phyloP scores from a whole-genome alignment of 805 yeast genomes.

The Komagataella pastoris region DNA sequence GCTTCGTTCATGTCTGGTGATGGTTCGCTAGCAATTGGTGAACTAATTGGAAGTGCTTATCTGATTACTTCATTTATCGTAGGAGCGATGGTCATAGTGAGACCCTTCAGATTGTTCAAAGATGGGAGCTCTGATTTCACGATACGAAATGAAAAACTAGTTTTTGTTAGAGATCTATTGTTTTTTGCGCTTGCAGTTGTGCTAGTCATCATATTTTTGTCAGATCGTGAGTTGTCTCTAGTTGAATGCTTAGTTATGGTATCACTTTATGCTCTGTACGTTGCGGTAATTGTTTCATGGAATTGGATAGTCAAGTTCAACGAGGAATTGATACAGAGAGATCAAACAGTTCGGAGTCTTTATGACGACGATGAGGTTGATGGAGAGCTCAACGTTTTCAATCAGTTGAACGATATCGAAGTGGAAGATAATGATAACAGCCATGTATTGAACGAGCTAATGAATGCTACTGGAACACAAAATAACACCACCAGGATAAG shows the following conservation, averaged over 20 bases:
- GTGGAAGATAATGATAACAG: background rate
- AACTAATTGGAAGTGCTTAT: slow-evolving; percentile 80
- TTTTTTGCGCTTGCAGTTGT: slow-evolving; percentile 43
- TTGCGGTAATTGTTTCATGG: slow-evolving; percentile 30
- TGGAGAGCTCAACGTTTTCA: slow-evolving; percentile 5
- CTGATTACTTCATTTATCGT: slow-evolving; percentile 70
- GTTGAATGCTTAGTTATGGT: slow-evolving; percentile 46
- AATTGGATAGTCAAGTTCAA: slow-evolving; percentile 17
- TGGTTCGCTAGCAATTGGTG: slow-evolving; percentile 75
- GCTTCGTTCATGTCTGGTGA: slow-evolving; percentile 62
- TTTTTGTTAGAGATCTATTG: slow-evolving; percentile 48
- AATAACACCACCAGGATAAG: background rate
- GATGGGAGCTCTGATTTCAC: background rate
- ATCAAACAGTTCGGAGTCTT: slow-evolving; percentile 13
- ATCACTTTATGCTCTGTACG: slow-evolving; percentile 45
- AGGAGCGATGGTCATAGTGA: slow-evolving; percentile 61
- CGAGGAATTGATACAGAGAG: slow-evolving; percentile 4
- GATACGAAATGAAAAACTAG: slow-evolving; percentile 20
- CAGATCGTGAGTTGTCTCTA: slow-evolving; percentile 37
- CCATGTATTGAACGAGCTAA: background rate
- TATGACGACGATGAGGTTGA: slow-evolving; percentile 12
- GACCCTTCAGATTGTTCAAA: slow-evolving; percentile 42
- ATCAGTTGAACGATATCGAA: slow-evolving; percentile 2
- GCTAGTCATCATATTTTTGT: slow-evolving; percentile 32
- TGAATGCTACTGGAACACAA: background rate